Conservation (phyloP, 2,329 filamentous ascomycete genomes). For the Aspergillus ibericus region DNA sequence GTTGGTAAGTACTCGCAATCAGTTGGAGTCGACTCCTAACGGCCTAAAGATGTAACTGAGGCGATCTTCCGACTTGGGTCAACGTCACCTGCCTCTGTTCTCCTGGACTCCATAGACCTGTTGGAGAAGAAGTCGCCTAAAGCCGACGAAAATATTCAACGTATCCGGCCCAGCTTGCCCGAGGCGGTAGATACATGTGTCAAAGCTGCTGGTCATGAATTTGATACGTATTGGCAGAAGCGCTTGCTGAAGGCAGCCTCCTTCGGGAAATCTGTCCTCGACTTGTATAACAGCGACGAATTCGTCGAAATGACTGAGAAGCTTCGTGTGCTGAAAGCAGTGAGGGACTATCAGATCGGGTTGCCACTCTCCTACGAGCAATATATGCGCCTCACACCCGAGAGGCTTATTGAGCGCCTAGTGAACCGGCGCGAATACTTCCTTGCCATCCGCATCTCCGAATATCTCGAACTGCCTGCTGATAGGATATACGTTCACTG, state of each 20-base stretch:
- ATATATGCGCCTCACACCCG: slow-evolving; percentile 85
- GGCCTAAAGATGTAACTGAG: slow-evolving; percentile 65
- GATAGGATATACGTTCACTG: slow-evolving; percentile 95
- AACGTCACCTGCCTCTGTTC: slow-evolving; percentile 84
- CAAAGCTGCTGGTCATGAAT: slow-evolving; percentile 89
- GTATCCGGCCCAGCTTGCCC: slow-evolving; percentile 82
- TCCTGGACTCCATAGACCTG: slow-evolving; percentile 88
- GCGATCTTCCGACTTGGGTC: slow-evolving; percentile 88
- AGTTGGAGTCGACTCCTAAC: slow-evolving; percentile 3
- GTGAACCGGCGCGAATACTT: slow-evolving; percentile 90
- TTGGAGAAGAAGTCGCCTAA: slow-evolving; percentile 93
- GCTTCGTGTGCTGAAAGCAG: slow-evolving; percentile 85
- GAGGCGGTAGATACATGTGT: slow-evolving; percentile 95
- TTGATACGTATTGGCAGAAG: slow-evolving; percentile 89
- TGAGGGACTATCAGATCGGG: slow-evolving; percentile 87
- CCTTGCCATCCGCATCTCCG: slow-evolving; percentile 81
- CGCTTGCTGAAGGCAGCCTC: slow-evolving; percentile 93
- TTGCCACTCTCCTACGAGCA: slow-evolving; percentile 91
- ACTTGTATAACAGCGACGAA: slow-evolving; percentile 96
- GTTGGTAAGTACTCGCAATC: slow-evolving; percentile 52
- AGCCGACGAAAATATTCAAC: slow-evolving; percentile 94
- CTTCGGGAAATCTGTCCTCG: slow-evolving; percentile 94
- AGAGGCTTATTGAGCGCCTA: slow-evolving; percentile 80
- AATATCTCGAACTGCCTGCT: slow-evolving; percentile 80
- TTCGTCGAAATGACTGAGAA: slow-evolving; percentile 99